A percentile compares a stretch with the other conserved stretches of the same genome.
These are phyloP conservation scores for Exobasidium rhododendri DNA, from an alignment of 1,284 basidiomycete genomes.

Conservation along the genomic window DNA sequence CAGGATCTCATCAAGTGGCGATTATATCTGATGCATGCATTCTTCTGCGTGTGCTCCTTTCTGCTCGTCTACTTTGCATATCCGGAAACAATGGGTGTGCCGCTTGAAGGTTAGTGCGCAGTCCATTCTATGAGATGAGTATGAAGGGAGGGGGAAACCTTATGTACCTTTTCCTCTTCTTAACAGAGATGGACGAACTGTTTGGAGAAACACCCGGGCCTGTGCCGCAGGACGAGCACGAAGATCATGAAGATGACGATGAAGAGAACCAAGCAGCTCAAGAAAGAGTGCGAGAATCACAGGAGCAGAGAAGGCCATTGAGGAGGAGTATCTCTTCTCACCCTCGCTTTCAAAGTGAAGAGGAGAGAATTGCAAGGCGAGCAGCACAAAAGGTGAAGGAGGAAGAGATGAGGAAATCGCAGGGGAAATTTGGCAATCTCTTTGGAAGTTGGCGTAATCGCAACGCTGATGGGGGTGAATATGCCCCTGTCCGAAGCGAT, in stretches of 20 bases:
- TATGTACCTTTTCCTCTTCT: conserved; percentile 45
- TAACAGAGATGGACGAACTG: conserved; percentile 17
- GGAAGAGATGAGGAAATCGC: conserved; percentile 61
- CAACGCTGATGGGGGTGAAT: background rate
- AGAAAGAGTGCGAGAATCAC: background rate
- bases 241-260: conserved; percentile 22
- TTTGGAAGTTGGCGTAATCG: background rate
- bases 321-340: conserved; percentile 50
- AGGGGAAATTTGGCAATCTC: background rate
- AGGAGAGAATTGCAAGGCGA: conserved; percentile 67
- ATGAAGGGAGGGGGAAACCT: conserved; percentile 31
- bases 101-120: conserved; percentile 55
- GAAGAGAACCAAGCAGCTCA: conserved; percentile 18
- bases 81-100: conserved; percentile 61
- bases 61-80: conserved; percentile 66
- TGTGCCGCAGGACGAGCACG: conserved; percentile 47
- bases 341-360: conserved; percentile 65
- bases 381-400: conserved; percentile 37
- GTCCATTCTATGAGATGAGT: conserved; percentile 62
- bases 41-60: conserved; percentile 85
- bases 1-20: conserved; percentile 89
- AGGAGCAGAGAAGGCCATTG: conserved; percentile 22
- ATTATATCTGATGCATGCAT: conserved; percentile 92
- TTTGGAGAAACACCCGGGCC: conserved; percentile 41
- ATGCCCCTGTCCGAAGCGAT: background rate